A percentile compares a stretch with the other conserved stretches of the same genome.
phyloP scores from a whole-genome alignment of 257 asterid species.

The Nicotiana obtusifolia region DNA sequence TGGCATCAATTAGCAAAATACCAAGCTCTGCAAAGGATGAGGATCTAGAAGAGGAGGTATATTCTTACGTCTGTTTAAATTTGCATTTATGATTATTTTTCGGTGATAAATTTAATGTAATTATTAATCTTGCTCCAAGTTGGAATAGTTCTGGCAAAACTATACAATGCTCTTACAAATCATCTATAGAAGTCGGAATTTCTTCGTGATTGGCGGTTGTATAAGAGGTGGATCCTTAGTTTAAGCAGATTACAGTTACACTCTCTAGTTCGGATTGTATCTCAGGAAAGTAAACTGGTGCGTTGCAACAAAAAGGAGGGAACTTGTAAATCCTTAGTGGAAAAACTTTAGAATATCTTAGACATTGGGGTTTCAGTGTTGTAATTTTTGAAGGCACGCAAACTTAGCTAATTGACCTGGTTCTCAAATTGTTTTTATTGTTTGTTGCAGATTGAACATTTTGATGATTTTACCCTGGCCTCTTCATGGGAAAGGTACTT shows the following conservation, averaged over 20 bases:
- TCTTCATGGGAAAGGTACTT: conserved; percentile 88
- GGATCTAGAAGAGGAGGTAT: conserved; percentile 13
- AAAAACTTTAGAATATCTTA: neutral
- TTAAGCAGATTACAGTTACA: neutral
- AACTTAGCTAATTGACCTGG: too few relatives aligned
- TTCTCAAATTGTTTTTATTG: neutral
- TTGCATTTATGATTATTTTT: neutral
- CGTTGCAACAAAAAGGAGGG: neutral
- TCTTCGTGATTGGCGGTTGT: neutral
- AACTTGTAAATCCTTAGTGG: neutral
- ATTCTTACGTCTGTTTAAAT: neutral
- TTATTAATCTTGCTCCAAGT: neutral
- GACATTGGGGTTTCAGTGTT: neutral
- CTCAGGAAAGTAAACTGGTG: neutral
- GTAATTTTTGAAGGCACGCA: neutral
- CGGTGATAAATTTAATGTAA: neutral
- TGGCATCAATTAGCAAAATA: conserved; percentile 14
- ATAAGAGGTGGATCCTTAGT: neutral
- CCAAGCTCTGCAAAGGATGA: neutral
- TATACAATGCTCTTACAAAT: neutral
- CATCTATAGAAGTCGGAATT: neutral
- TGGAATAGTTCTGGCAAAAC: neutral
- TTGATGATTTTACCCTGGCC: conserved; percentile 88
- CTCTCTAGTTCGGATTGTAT: neutral
- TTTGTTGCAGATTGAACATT: conserved; percentile 69